Evolutionary conservation across 352 stramenopile species (phyloP), one percentile per base, ranked within the genome.

Genomic region (Globisporangium sylvaticum): DNA sequence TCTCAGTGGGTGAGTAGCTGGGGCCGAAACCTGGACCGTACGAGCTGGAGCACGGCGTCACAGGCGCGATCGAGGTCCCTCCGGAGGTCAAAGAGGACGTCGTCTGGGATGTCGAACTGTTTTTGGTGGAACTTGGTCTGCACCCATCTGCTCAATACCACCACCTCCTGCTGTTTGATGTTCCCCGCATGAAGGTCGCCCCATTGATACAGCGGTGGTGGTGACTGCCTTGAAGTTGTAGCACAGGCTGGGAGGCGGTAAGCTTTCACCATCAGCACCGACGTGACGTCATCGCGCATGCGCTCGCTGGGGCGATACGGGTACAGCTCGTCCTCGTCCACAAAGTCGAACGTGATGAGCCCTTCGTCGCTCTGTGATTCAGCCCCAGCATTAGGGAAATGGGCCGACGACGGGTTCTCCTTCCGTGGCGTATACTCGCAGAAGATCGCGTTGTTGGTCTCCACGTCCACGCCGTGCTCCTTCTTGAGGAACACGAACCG

Each of bases 121-220:
- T 0, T 9, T 4, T 8, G 32, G 8, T 61, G 75, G 20, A 84
- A 65, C 20, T 60, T 72, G 31, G 62, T 71, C 20, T 77, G 66
- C 8, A 68, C 72, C 77, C 77, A 84, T 15, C 69, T 56, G 10
- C 67, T 79, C 18, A 84, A 55, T 15, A 84, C 77, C 15, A 84
- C 63, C 15, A 68, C 55, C 7, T 53, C 42, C 27, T 65, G 50
- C 8, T 31, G 15, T n/a, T 55, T 39, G 32, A 3, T 14, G 8
- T 39, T 10, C 8, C 32, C 1, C 10, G 32, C 14, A 10, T 14
- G 8, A 10, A 39, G 32, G 32, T 39, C 32, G 12, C 6, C 7
- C 3, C 24, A 18, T 12, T 15, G 6, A 39, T 14, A 7, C 8
- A 7, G 4, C 22, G 12, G 9, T 44, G 31, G 4, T 34, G n/a